Evolutionary conservation across 2,329 filamentous ascomycete species (phyloP).

Genomic region (Rhynchosporium graminicola): DNA sequence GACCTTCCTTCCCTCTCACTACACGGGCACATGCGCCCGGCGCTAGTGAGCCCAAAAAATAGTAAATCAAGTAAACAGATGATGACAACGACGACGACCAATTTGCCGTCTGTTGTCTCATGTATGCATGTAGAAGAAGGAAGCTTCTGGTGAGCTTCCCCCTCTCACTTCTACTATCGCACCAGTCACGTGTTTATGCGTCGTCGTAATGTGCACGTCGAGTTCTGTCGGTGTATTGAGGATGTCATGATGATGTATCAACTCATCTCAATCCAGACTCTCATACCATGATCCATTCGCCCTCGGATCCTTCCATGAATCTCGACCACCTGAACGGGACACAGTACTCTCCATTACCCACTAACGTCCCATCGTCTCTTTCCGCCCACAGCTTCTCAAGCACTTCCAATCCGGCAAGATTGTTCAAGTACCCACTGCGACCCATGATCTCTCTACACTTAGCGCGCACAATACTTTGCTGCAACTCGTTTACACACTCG

Average conservation of each 20-base stretch:
- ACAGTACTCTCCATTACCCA: slow-evolving; percentile 21
- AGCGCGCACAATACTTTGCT: slow-evolving; percentile 75
- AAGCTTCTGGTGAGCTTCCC: too few species aligned
- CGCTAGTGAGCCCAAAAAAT: background rate
- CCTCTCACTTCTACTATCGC: too few species aligned
- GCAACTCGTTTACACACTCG: slow-evolving; percentile 80
- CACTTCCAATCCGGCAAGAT: slow-evolving; percentile 80
- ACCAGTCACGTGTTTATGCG: too few species aligned
- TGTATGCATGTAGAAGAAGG: background rate
- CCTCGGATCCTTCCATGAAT: slow-evolving; percentile 47
- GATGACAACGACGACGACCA: background rate
- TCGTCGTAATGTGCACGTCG: too few species aligned
- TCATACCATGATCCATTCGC: slow-evolving; percentile 70
- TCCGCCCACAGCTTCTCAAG: slow-evolving; percentile 78
- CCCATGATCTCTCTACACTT: slow-evolving; percentile 85
- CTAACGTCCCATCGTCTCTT: slow-evolving; percentile 26
- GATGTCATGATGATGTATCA: background rate
- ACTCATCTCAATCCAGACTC: background rate
- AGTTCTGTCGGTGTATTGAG: background rate
- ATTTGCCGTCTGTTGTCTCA: background rate
- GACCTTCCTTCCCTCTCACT: background rate
- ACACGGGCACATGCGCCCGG: background rate
- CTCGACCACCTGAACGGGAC: slow-evolving; percentile 38
- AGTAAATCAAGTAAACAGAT: background rate
- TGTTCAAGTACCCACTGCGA: slow-evolving; percentile 91